Evolutionary conservation across 441 rosid species (phyloP), one percentile per base, ranked within the genome.

Genomic region (California macrophylla): DNA sequence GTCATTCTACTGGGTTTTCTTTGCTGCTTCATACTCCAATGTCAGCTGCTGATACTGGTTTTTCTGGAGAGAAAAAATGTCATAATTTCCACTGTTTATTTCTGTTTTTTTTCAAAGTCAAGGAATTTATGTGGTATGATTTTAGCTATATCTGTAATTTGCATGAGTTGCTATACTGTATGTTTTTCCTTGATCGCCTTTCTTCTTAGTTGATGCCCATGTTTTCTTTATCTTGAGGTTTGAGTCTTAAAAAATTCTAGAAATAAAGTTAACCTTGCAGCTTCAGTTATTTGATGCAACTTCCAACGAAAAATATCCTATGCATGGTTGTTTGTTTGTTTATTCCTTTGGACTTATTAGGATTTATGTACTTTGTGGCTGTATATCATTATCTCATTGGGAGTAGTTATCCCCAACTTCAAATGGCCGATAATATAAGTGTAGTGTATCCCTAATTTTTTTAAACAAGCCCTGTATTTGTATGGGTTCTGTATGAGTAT

Each of bases 211-310:
- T 42, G 64, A 64, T 68, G 70, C 38, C 60, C 30, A 16, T 71
- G 29, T 71, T 65, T 60, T 73, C 62, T 45, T 7, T 25, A 56
- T 56, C 61, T 72, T 64, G 64, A 23, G 70, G 45, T 29, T 28
- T 26, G 40, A 38, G 15, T 56, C n/a, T 9, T 13, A 12, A 3
- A 18, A 66, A 34, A 62, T 61, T 50, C 47, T 8, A 68, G 8
- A 21, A 56, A 16, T 45, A 63, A 15, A 18, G 69, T 56, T 67
- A 56, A 54, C 74, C 56, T 28, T 64, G 45, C 47, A 25, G 60
- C 67, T 69, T 72, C 61, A 58, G 72, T 69, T 71, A 28, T 63
- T 77, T 36, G 74, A 67, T 30, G 69, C 24, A 62, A 77, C 73
- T 24, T 56, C 36, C 63, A 23, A 56, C n/a, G 4, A 56, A 56